Evolutionary conservation across 2,329 filamentous ascomycete species (phyloP), one percentile per base, ranked within the genome.

Genomic region (Amylocarpus encephaloides): DNA sequence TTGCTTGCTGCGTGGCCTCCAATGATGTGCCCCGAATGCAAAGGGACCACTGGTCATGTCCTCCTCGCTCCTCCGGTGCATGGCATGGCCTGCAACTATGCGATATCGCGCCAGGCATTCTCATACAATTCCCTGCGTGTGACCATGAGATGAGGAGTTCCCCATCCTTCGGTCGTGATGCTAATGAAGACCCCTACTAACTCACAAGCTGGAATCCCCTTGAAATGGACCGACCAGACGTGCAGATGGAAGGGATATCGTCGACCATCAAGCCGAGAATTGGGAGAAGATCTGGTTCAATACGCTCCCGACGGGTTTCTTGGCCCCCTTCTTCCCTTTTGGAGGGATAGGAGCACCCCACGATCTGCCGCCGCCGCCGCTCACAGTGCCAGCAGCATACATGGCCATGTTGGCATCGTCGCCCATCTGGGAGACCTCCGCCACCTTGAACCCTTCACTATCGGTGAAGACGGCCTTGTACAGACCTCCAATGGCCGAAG

Each of bases 401-500:
- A 43, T 38, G 22, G 41, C 30, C 9, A 38, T 6, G 16, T 43
- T 49, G 19, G 10, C 3, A 9, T 33, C 18, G 19, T 34, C 13
- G n/a, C 38, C 38, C 38, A 16, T 40, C 38, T 16, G 38, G 5
- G 38, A 15, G 38, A 40, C 34, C 5, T 36, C 34, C 34, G 12
- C 9, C 15, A 36, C 34, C 34, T 60, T 65, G 54, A 85, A 86
- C 19, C 87, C 88, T 5, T 94, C 88, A 4, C 82, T 81, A 16
- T 93, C 87, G 62, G 83, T 82, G 59, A 96, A 83, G 1, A 95
- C 77, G 18, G 83, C 81, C 26, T 71, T 70, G 70, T 85, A 92
- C 46, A 97, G 71, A 4, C 74, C 74, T 5, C 77, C 75, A 52
- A 96, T 79, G 3, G 88, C 83, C 4, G 71, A 72, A 6, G 81